Percentiles rank a stretch among this genome's conserved stretches.
Conservation (phyloP, 495 filamentous ascomycete species). For the Aspergillus affinis region DNA sequence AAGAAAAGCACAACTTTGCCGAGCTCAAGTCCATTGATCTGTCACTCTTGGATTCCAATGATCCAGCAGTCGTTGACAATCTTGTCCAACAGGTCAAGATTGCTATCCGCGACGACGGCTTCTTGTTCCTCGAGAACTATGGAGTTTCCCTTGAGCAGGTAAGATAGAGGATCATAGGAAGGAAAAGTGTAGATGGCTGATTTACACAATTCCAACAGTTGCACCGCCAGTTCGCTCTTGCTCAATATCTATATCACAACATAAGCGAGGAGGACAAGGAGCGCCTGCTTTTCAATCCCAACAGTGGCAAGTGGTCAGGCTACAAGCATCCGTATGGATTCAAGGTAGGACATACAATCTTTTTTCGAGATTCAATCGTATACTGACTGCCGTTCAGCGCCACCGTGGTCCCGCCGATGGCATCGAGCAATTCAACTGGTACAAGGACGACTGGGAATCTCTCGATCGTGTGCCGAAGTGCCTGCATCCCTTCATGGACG, state of each 20-base stretch:
- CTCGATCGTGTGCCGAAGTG: constrained; percentile 34
- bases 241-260: constrained; percentile 45
- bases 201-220: constrained; percentile 23
- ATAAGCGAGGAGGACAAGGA: constrained; percentile 46
- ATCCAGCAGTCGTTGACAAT: constrained; percentile 35
- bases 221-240: constrained; percentile 45
- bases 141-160: constrained; percentile 48
- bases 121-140: constrained; percentile 48
- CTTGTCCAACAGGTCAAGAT: constrained; percentile 39
- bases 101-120: constrained; percentile 46
- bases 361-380: no score
- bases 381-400: constrained; percentile 21
- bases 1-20: constrained; percentile 39
- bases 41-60: constrained; percentile 35
- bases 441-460: constrained; percentile 38
- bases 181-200: no score
- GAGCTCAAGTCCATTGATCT: constrained; percentile 41
- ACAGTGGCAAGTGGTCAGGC: constrained; percentile 39
- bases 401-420: constrained; percentile 36
- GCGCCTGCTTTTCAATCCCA: constrained; percentile 40
- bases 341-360: constrained; percentile 24
- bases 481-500: constrained; percentile 46
- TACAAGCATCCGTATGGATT: constrained; percentile 44
- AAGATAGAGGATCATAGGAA: background rate
- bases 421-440: constrained; percentile 52